Evolutionary conservation across 2,329 filamentous ascomycete genomes (phyloP).

Genomic region (Bipolaris oryzae): DNA sequence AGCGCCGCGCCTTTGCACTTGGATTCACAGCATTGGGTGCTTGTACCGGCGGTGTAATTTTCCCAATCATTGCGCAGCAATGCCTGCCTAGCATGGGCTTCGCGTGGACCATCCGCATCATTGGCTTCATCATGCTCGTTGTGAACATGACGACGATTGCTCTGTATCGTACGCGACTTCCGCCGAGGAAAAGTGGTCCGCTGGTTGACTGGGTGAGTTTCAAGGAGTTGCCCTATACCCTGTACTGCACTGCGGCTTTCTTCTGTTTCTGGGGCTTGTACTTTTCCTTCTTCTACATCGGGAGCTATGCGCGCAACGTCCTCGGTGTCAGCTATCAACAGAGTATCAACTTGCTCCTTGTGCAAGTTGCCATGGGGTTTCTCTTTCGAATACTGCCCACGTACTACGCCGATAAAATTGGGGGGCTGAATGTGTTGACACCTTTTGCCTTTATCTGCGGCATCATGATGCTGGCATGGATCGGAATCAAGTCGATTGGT

Average conservation of each 20-base stretch:
- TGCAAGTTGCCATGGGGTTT: conserved; percentile 57
- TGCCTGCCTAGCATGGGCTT: conserved; percentile 52
- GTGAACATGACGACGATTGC: conserved; percentile 41
- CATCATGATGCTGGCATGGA: conserved; percentile 51
- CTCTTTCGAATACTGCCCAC: conserved; percentile 57
- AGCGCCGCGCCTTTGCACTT: conserved; percentile 36
- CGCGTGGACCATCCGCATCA: conserved; percentile 66
- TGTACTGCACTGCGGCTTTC: conserved; percentile 47
- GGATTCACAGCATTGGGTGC: conserved; percentile 38
- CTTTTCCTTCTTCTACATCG: conserved; percentile 55
- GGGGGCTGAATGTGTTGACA: conserved; percentile 59
- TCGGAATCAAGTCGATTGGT: conserved; percentile 32
- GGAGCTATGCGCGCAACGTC: conserved; percentile 50
- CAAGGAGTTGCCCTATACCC: conserved; percentile 47
- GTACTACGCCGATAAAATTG: conserved; percentile 46
- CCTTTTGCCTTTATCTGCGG: conserved; percentile 54
- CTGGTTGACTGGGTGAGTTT: conserved; percentile 52
- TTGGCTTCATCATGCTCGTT: conserved; percentile 65
- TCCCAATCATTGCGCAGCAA: conserved; percentile 42
- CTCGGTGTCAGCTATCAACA: conserved; percentile 57
- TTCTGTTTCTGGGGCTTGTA: conserved; percentile 49
- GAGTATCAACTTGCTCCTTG: conserved; percentile 62
- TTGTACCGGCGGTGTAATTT: conserved; percentile 40
- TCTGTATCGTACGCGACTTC: conserved; percentile 47
- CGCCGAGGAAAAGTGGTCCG: conserved; percentile 51